Base-by-base conservation (phyloP, 331 rosid species). In the Quercus lobata region DNA sequence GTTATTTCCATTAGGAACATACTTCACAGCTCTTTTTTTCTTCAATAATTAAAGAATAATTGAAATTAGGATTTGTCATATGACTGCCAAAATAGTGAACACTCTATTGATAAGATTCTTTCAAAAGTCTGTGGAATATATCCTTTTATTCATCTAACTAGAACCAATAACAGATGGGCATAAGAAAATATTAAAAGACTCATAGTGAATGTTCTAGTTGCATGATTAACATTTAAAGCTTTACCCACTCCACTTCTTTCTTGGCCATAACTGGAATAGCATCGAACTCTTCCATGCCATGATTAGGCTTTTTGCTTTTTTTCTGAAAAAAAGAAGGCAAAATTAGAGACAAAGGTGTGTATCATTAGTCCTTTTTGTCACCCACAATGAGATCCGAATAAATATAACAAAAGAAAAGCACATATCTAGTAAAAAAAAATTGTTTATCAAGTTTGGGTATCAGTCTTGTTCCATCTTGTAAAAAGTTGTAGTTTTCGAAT, bases 171-270 rank as follows among this genome's bases (percentile, higher is more conserved):
- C 69, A 12, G 52, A 73, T 14, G 29, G 49, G 49, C 22, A 69
- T 53, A 58, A 41, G 57, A 63, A 35, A 46, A 62, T 3, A 32
- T 4, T 24, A 0, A 56, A 69, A 57, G 22, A n/a, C 57, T 32
- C 21, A 52, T 10, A 60, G 61, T 53, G 5, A 58, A 34, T 53
- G 19, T 70, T 54, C 55, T 57, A 32, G 19, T 35, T 69, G 21
- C 29, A 73, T 54, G 55, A 71, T 35, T 19, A 37, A 57, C 73
- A 79, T 53, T 2, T 82, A 68, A 56, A 75, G 55, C 29, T 71
- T 55, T 57, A 90, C 82, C 82, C 76, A 74, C 16, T 44, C 34
- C 72, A 56, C 76, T 76, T 46, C 81, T 65, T 86, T 62, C 69
- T 70, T 74, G 44, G 61, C 76, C 29, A 11, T 73, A 3, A 30